Evolutionary conservation across 225 moss, liverwort and hornwort genomes (phyloP), one percentile per base, ranked within the genome.

Genomic region (Polytrichum commune): DNA sequence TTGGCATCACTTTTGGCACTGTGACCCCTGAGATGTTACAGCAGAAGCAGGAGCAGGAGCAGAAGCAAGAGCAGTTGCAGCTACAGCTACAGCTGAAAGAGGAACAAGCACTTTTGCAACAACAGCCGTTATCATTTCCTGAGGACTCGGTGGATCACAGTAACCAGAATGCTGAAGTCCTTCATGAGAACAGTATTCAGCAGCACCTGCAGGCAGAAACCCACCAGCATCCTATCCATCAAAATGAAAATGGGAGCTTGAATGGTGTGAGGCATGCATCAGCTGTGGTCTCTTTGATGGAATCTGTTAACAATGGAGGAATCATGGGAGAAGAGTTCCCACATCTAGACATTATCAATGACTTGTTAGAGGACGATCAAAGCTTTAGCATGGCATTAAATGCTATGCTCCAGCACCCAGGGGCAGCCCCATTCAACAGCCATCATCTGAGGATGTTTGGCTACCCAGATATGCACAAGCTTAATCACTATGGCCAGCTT

Each of bases 291-390:
- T 76, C 82, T 5, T 28, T 77, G 35, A 29, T 84, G 77, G 97
- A 93, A 75, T 83, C 81, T 63, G 76, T 79, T 24, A 91, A 82
- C 58, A 83, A 73, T 58, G 92, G 89, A 74, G 85, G 89, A 65
- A 85, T 81, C 5, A 86, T 93, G 89, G 90, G 92, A 73, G 97
- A 98, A 80, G 97, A 98, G 72, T 98, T 98, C 70, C 97, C 97
- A 22, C 97, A 98, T 78, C 85, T 94, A 69, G 97, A 98, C 78
- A 98, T 98, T 68, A 98, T 98, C 72, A 98, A 91, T 69, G 90
- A 98, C 75, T 83, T 98, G 75, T 73, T 98, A 76, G 97, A 98
- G 80, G 97, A 98, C 75, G 97, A 95, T 63, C 91, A 78, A 53
- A 85, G 92, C 78, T 80, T 89, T 70, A 92, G 92, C 69, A 76